A percentile compares a stretch with the other conserved stretches of the same genome.
phyloP scores from a whole-genome alignment of 1,284 basidiomycete species.

The Ceratobasidium sp. region DNA sequence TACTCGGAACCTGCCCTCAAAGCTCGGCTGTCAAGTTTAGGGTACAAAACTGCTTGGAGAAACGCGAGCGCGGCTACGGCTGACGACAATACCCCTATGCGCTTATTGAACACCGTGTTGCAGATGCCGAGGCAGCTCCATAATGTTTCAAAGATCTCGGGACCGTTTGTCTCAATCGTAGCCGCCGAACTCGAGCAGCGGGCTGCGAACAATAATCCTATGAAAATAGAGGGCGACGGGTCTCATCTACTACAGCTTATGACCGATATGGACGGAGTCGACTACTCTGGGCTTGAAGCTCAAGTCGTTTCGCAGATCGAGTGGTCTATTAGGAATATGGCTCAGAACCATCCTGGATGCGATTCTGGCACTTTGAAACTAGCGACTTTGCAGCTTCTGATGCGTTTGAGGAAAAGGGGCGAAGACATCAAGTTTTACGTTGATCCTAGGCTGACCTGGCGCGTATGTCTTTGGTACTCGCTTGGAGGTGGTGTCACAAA shows the following conservation, averaged over 20 bases:
- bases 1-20: background rate
- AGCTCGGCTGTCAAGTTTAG: background rate
- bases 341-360: background rate
- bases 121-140: no score
- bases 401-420: background rate
- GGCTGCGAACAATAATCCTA: no score
- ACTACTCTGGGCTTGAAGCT: background rate
- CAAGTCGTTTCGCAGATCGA: constrained; percentile 3
- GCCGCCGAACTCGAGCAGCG: no score
- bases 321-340: background rate
- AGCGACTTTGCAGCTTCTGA: background rate
- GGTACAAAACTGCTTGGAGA: background rate
- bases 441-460: background rate
- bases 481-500: background rate
- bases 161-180: no score
- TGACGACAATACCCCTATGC: background rate
- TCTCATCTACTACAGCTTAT: background rate
- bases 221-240: background rate
- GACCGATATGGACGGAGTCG: background rate
- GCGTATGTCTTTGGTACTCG: constrained; percentile 1
- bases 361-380: background rate
- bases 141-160: no score
- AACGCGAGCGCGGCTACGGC: background rate
- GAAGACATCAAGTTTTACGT: no score
- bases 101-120: no score